Percentiles rank a stretch among this genome's conserved stretches.
Evolutionary conservation across 306 rosid genomes (phyloP).

Genomic region (Fagus crenata): DNA sequence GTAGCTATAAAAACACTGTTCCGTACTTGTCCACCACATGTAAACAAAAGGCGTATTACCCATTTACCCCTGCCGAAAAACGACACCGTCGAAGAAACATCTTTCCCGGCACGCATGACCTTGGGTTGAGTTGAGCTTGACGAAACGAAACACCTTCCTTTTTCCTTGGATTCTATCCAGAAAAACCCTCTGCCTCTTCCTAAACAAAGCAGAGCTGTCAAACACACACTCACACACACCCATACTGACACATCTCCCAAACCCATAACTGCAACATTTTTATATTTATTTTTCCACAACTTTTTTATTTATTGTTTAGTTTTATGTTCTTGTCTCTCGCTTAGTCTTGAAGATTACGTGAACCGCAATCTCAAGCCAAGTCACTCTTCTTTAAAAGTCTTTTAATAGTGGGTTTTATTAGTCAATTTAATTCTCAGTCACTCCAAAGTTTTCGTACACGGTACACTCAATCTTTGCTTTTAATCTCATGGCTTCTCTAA

Average conservation of each 20-base stretch:
- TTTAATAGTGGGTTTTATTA: no score
- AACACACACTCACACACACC: background rate
- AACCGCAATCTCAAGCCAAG: conserved; percentile 23
- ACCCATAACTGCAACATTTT: no score
- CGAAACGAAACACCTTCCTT: background rate
- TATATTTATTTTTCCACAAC: no score
- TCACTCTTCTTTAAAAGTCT: no score
- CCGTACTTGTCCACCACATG: background rate
- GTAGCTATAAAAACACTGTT: background rate
- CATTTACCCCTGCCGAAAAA: background rate
- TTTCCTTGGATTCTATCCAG: background rate
- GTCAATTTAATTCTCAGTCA: background rate
- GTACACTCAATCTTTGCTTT: conserved; percentile 11
- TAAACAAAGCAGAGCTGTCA: background rate
- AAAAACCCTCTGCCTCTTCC: no score
- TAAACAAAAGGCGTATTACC: background rate
- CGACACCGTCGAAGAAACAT: background rate
- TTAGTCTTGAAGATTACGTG: conserved; percentile 43
- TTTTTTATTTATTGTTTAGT: background rate
- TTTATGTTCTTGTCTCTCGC: conserved; percentile 13
- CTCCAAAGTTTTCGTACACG: conserved; percentile 44
- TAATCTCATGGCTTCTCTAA: conserved; percentile 62
- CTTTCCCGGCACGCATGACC: background rate
- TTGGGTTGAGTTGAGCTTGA: background rate
- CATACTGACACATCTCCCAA: background rate